These are phyloP conservation scores for Yamadazyma buinensis DNA, from an alignment of 1,139 yeast species.

Conservation along the genomic window DNA sequence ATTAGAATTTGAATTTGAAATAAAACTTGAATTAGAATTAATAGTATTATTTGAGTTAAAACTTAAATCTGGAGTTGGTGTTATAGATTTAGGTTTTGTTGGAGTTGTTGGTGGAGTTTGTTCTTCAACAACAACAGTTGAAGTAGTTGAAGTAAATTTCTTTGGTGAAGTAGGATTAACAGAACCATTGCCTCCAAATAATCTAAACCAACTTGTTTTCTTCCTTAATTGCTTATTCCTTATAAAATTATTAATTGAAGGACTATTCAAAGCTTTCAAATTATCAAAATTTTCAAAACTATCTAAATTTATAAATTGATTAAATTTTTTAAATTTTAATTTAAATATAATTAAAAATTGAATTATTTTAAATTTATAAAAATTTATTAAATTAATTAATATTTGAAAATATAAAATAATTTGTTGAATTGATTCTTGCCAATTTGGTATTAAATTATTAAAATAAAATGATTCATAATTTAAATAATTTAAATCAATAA, in stretches of 20 bases:
- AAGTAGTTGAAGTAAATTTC: no score
- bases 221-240: slow-evolving; percentile 16
- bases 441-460: slow-evolving; percentile 35
- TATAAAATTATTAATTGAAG: slow-evolving; percentile 38
- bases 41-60: neutral
- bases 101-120: no score
- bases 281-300: slow-evolving; percentile 18
- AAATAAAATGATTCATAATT: slow-evolving; percentile 38
- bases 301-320: slow-evolving; percentile 31
- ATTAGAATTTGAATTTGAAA: neutral
- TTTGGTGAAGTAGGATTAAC: no score
- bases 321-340: slow-evolving; percentile 37
- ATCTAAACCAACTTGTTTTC: slow-evolving; percentile 44
- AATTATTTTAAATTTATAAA: slow-evolving; percentile 43
- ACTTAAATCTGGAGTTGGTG: neutral
- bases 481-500: slow-evolving; percentile 40
- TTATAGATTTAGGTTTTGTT: no score
- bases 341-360: slow-evolving; percentile 42
- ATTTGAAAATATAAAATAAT: slow-evolving; percentile 37
- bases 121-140: neutral
- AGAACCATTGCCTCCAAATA: slow-evolving; percentile 26
- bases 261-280: slow-evolving; percentile 37
- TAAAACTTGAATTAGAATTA: neutral
- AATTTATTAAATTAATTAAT: slow-evolving; percentile 37
- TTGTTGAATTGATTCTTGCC: slow-evolving; percentile 47